Percentiles rank a stretch among this genome's conserved stretches.
These are phyloP conservation scores for Globisporangium alternatum DNA, from an alignment of 352 stramenopile species.

Conservation along the genomic window DNA sequence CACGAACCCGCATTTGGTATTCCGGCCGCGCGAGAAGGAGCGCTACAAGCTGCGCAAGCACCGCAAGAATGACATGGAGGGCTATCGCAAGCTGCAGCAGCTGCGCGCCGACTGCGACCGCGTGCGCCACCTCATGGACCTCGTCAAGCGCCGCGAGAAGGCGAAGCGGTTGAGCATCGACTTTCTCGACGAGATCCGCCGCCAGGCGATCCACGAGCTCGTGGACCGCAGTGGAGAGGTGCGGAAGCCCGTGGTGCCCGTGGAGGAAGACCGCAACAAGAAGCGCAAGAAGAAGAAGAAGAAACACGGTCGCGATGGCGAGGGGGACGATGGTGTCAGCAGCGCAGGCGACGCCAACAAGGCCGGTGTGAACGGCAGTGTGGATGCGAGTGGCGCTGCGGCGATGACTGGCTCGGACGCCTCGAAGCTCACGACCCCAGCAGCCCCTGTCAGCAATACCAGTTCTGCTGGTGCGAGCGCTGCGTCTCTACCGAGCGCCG, in stretches of 20 bases:
- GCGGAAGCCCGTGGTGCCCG: conserved; percentile 50
- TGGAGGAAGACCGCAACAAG: conserved; percentile 55
- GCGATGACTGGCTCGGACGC: background rate
- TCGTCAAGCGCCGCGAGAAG: conserved; percentile 87
- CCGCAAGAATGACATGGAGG: conserved; percentile 95
- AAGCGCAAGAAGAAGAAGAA: conserved; percentile 67
- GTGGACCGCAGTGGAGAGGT: conserved; percentile 35
- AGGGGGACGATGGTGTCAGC: conserved; percentile 39
- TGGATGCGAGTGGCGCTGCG: background rate
- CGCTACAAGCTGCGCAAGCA: conserved; percentile 96
- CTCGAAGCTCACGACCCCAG: background rate
- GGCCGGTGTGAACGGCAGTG: conserved; percentile 7
- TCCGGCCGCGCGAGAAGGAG: conserved; percentile 96
- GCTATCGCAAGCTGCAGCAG: conserved; percentile 93
- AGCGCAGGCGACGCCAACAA: conserved; percentile 12
- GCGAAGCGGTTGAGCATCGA: conserved; percentile 80
- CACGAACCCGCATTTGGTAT: conserved; percentile 98
- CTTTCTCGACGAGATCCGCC: conserved; percentile 71
- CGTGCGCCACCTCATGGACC: conserved; percentile 73
- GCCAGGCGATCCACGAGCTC: conserved; percentile 64
- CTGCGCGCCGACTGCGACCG: conserved; percentile 93
- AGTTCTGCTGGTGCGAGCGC: background rate
- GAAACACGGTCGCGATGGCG: conserved; percentile 43
- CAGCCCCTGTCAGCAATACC: background rate
- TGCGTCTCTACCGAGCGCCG: background rate